phyloP scores from a whole-genome alignment of 768 basidiomycete genomes.

The Hygrophorus pudorinus region DNA sequence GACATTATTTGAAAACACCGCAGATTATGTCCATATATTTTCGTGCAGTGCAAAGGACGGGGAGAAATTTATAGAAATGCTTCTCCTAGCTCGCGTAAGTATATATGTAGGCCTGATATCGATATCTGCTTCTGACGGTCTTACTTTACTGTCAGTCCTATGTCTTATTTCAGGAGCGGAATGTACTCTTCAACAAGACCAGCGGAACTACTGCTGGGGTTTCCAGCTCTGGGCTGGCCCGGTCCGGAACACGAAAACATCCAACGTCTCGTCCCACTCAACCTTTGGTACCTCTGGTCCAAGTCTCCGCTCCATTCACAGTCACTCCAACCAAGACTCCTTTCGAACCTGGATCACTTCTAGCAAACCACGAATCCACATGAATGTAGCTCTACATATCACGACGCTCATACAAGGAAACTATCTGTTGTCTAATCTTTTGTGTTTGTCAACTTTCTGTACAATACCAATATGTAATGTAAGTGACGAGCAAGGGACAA shows the following conservation, averaged over 20 bases:
- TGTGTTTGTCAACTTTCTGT: neutral
- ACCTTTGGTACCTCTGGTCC: slow-evolving; percentile 24
- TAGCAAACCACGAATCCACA: slow-evolving; percentile 28
- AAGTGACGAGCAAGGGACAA: neutral
- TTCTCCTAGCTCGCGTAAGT: slow-evolving; percentile 76
- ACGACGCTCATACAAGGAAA: slow-evolving; percentile 1
- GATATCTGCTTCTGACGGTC: slow-evolving; percentile 2
- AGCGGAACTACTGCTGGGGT: slow-evolving; percentile 16
- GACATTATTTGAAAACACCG: slow-evolving; percentile 76
- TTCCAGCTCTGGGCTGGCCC: slow-evolving; percentile 22
- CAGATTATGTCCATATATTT: slow-evolving; percentile 85
- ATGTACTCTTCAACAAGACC: slow-evolving; percentile 45
- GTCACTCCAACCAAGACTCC: slow-evolving; percentile 26
- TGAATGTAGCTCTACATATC: neutral
- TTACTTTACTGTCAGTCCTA: slow-evolving; percentile 48
- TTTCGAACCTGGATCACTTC: slow-evolving; percentile 71
- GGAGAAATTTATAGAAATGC: slow-evolving; percentile 66
- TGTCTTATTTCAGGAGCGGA: slow-evolving; percentile 70
- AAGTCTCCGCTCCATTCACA: slow-evolving; percentile 29
- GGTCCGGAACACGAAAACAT: slow-evolving; percentile 30
- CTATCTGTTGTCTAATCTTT: slow-evolving; percentile 1
- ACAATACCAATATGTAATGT: neutral
- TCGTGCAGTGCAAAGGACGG: slow-evolving; percentile 69
- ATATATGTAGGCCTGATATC: neutral
- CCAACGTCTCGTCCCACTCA: slow-evolving; percentile 20